Conservation (phyloP, 2,329 filamentous ascomycete species). For the Colletotrichum coccodes region DNA sequence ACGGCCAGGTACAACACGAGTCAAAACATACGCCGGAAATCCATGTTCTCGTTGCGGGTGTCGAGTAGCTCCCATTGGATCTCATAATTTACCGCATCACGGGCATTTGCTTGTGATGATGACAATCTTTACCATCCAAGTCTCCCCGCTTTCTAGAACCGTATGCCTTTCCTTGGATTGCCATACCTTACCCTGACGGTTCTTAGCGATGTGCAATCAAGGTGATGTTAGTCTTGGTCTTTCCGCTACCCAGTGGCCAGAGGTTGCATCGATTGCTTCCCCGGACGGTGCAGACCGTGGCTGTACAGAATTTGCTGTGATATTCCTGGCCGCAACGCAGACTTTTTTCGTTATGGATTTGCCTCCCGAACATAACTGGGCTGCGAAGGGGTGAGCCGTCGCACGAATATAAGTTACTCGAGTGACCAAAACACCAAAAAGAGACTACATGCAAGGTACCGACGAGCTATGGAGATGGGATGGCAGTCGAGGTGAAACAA, state of each 20-base stretch:
- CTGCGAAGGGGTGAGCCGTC: too few species aligned
- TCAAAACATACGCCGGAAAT: neutral
- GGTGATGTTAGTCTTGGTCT: neutral
- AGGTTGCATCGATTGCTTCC: neutral
- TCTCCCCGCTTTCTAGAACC: neutral
- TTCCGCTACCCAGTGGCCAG: neutral
- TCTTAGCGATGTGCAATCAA: neutral
- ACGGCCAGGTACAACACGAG: neutral
- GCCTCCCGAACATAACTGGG: too few species aligned
- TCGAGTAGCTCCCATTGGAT: neutral
- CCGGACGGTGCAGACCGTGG: neutral
- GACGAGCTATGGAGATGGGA: neutral
- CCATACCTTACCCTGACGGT: neutral
- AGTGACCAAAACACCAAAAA: neutral
- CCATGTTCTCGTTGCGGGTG: neutral
- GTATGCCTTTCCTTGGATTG: neutral
- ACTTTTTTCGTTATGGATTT: neutral
- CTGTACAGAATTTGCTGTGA: neutral
- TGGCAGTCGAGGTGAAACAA: neutral
- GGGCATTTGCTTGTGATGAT: too few species aligned
- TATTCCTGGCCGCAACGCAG: neutral
- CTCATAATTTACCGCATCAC: too few species aligned
- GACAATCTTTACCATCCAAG: neutral
- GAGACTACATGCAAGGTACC: neutral
- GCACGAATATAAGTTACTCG: too few species aligned